A percentile compares a stretch with the other conserved stretches of the same genome.
phyloP scores from a whole-genome alignment of 257 asterid species.

The Nicotiana otophora region DNA sequence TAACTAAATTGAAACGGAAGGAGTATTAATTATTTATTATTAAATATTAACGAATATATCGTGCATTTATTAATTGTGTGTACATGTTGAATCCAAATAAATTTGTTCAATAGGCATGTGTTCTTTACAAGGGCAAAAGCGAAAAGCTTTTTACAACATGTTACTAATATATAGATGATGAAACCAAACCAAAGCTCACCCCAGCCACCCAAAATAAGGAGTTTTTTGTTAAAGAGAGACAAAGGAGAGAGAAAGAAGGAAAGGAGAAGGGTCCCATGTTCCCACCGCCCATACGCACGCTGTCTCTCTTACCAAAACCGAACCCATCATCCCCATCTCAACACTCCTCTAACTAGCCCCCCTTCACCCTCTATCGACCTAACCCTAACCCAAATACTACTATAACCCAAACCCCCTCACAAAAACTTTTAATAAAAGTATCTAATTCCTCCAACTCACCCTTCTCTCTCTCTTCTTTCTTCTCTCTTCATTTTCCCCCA shows the following conservation, averaged over 20 bases:
- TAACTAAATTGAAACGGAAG: no score
- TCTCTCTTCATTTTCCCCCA: background rate
- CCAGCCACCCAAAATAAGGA: background rate
- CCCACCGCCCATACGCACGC: conserved; percentile 43
- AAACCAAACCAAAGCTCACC: background rate
- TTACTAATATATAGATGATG: background rate
- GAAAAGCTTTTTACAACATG: background rate
- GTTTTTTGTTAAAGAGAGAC: conserved; percentile 18
- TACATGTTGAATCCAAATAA: background rate
- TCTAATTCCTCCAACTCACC: conserved; percentile 24
- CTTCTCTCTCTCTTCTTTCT: conserved; percentile 15
- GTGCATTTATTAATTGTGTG: no score
- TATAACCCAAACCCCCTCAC: conserved; percentile 22
- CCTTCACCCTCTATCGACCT: conserved; percentile 19
- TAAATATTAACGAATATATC: no score
- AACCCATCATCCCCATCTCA: conserved; percentile 8
- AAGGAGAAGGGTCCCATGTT: conserved; percentile 12
- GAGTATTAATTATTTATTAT: no score
- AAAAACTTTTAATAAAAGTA: conserved; percentile 10
- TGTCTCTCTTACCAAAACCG: conserved; percentile 18
- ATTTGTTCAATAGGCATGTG: background rate
- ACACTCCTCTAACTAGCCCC: conserved; percentile 24
- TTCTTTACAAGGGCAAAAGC: background rate
- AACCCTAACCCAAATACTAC: conserved; percentile 56
- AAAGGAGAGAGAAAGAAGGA: conserved; percentile 18